Conservation (phyloP, 805 yeast species). For the Kurtzmaniella fragi region DNA sequence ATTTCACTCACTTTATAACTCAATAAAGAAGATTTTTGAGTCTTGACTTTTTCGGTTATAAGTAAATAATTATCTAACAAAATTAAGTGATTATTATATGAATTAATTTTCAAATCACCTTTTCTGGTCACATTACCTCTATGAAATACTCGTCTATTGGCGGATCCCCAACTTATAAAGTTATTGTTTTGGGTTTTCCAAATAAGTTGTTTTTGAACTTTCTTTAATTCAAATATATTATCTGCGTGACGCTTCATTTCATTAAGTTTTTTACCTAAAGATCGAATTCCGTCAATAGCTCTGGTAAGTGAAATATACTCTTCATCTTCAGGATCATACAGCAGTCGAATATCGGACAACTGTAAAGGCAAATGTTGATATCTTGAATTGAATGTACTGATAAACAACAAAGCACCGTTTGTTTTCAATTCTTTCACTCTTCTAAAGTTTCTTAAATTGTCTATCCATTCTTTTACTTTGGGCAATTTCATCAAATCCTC, state of each 20-base stretch:
- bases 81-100: conserved; percentile 47
- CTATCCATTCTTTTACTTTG: conserved; percentile 54
- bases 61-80: conserved; percentile 68
- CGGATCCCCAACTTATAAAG: conserved; percentile 45
- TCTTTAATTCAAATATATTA: conserved; percentile 48
- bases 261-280: conserved; percentile 56
- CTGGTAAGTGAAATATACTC: conserved; percentile 48
- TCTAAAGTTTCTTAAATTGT: conserved; percentile 46
- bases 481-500: conserved; percentile 51
- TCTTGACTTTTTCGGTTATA: conserved; percentile 52
- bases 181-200: conserved; percentile 39
- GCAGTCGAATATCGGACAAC: conserved; percentile 50
- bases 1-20: conserved; percentile 44
- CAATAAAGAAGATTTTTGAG: conserved; percentile 23
- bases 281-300: conserved; percentile 51
- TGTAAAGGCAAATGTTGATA: conserved; percentile 57
- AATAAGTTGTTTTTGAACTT: conserved; percentile 46
- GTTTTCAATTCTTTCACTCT: conserved; percentile 42
- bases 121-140: conserved; percentile 57
- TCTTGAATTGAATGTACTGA: conserved; percentile 40
- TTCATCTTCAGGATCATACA: conserved; percentile 35
- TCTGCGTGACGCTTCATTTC: conserved; percentile 58
- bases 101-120: conserved; percentile 60
- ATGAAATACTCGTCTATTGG: conserved; percentile 50
- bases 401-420: conserved; percentile 33